Evolutionary conservation across 1,284 basidiomycete genomes (phyloP), one percentile per base, ranked within the genome.

Genomic region (Cryptococcus jaspeensis): DNA sequence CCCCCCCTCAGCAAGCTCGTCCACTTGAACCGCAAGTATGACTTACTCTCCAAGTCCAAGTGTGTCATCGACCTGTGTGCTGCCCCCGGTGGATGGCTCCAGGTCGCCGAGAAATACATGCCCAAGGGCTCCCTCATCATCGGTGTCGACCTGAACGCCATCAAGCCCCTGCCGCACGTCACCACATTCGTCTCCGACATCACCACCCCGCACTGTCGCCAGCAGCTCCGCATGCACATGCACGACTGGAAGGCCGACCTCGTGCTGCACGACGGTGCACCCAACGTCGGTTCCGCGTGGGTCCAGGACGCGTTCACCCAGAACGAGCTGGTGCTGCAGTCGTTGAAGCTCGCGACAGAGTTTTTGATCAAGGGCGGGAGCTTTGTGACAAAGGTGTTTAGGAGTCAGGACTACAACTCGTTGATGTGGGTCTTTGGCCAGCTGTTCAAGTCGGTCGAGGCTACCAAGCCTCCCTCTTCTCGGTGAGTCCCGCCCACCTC

Each of bases 181-280:
- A 86, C 89, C 48, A 96, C 96, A 0, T 96, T 98, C 72, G 85
- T 91, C 39, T 84, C 93, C 59, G 96, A 99, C 73, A 99, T 99
- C 71, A 99, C 96, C 22, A 97, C 93, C 4, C 81, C 87, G 11
- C 85, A 89, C 59, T 99, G 96, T 78, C 86, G 96, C 55, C 87
- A 90, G 72, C 84, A 89, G 62, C 85, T 99, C 53, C 86, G 91
- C 49, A 81, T 81, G 40, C 92, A 97, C 77, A 81, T 99, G 62
- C 98, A 99, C 78, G 94, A 98, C 77, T 99, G 96, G 95, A 96
- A 94, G 79, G 96, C 96, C n/a, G 96, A 99, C 75, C 85, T 99
- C 54, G 94, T 99, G n/a, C 84, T 99, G 54, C 96, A 99, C 78
- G 96, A 99, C 79, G 96, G 96, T 82, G 96, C 96, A 42, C 96